Percentiles rank a stretch among this genome's conserved stretches.
Evolutionary conservation across 2,329 filamentous ascomycete species (phyloP).

Genomic region (Trematosphaeria pertusa): DNA sequence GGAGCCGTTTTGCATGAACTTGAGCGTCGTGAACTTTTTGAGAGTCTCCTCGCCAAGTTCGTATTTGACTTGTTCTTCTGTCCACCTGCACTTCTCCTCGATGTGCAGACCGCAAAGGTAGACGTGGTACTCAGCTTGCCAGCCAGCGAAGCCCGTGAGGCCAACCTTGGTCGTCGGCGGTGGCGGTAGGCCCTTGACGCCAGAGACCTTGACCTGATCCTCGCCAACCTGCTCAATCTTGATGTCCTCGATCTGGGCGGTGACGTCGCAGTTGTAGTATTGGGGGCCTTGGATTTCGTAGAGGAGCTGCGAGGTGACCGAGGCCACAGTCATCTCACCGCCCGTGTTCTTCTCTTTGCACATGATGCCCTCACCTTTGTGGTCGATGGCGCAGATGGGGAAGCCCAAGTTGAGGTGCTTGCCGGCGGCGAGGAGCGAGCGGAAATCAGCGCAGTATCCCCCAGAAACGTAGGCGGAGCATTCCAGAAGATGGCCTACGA

Average conservation of each 20-base stretch:
- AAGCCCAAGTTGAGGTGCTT: constrained; percentile 53
- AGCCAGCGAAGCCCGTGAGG: constrained; percentile 55
- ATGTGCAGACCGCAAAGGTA: constrained; percentile 56
- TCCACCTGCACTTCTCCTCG: constrained; percentile 53
- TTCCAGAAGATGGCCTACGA: constrained; percentile 52
- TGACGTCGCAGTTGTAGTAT: constrained; percentile 64
- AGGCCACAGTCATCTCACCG: constrained; percentile 30
- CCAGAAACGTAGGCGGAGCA: constrained; percentile 52
- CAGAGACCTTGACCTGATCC: constrained; percentile 58
- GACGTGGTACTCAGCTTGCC: constrained; percentile 56
- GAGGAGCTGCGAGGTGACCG: constrained; percentile 45
- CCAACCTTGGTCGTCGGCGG: constrained; percentile 58
- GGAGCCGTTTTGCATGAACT: constrained; percentile 47
- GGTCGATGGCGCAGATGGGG: constrained; percentile 57
- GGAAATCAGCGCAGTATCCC: constrained; percentile 53
- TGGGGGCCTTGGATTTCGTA: constrained; percentile 53
- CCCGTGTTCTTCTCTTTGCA: constrained; percentile 55
- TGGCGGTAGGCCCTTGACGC: constrained; percentile 53
- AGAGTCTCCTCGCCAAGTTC: constrained; percentile 46
- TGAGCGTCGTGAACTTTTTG: constrained; percentile 50
- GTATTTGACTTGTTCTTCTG: constrained; percentile 46
- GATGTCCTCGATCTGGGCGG: constrained; percentile 58
- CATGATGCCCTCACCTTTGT: constrained; percentile 53
- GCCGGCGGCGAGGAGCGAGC: constrained; percentile 34
- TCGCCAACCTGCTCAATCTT: constrained; percentile 59